phyloP scores from a whole-genome alignment of 2,329 filamentous ascomycete genomes.

The Scytalidium lignicola region DNA sequence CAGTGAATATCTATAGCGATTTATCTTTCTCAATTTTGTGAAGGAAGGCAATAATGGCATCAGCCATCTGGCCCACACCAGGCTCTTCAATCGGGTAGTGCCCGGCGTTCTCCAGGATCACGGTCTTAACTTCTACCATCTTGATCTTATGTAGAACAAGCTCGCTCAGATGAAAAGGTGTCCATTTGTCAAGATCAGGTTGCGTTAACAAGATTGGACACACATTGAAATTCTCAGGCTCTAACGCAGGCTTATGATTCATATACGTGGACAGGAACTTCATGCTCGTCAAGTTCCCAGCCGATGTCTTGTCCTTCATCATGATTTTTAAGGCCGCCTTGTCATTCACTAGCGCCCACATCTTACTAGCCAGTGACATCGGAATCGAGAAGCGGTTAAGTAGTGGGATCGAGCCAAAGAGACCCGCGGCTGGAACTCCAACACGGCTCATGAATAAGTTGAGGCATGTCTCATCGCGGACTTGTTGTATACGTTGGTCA shows the following conservation, averaged over 20 bases:
- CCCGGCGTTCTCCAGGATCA: slow-evolving; percentile 3
- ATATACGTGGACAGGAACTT: slow-evolving; percentile 4
- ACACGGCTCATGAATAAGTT: slow-evolving; percentile 8
- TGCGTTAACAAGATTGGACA: slow-evolving; percentile 6
- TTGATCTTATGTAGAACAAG: slow-evolving; percentile 3
- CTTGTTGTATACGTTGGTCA: slow-evolving; percentile 3
- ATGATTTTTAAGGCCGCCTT: slow-evolving; percentile 3
- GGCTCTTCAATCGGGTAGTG: slow-evolving; percentile 5
- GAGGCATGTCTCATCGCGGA: slow-evolving; percentile 4
- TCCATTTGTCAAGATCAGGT: slow-evolving; percentile 5
- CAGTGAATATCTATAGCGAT: not conserved
- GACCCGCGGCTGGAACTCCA: slow-evolving; percentile 2
- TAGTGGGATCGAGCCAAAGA: slow-evolving; percentile 1
- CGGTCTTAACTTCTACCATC: slow-evolving; percentile 2
- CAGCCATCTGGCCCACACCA: slow-evolving; percentile 2
- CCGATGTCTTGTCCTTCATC: slow-evolving; percentile 5
- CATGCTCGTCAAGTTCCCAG: slow-evolving; percentile 4
- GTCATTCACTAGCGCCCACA: slow-evolving; percentile 5
- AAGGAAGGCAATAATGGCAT: slow-evolving; percentile 4
- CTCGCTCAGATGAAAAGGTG: slow-evolving; percentile 3
- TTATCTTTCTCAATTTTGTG: slow-evolving; percentile 23
- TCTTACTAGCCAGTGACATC: slow-evolving; percentile 3
- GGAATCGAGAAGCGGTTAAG: slow-evolving; percentile 3
- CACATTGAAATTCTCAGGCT: slow-evolving; percentile 5
- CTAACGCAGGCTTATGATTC: slow-evolving; percentile 2